Percentiles rank a stretch among this genome's conserved stretches.
Evolutionary conservation across 257 asterid species (phyloP).

Genomic region (Jacaranda copaia): DNA sequence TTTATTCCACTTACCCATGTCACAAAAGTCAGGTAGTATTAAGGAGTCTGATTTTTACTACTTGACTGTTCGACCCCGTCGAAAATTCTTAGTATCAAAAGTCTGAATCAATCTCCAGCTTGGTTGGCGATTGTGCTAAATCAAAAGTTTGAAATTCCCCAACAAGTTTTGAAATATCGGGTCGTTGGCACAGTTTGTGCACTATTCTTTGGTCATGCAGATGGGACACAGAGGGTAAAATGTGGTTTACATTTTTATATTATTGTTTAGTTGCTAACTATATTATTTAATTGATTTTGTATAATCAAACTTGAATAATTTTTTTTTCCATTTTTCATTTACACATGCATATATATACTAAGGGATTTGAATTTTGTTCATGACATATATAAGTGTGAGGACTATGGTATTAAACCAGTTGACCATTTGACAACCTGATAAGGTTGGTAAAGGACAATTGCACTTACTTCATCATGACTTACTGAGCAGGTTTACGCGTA

Average conservation of each 20-base stretch:
- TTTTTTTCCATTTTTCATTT: too few relatives aligned
- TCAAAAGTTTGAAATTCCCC: slow-evolving; percentile 83
- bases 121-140: slow-evolving; percentile 98
- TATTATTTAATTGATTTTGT: too few relatives aligned
- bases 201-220: slow-evolving; percentile 96
- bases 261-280: neutral
- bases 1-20: too few relatives aligned
- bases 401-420: too few relatives aligned
- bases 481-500: slow-evolving; percentile 92
- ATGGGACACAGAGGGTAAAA: slow-evolving; percentile 96
- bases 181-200: slow-evolving; percentile 74
- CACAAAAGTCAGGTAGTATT: too few relatives aligned
- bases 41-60: too few relatives aligned
- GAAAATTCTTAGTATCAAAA: too few relatives aligned
- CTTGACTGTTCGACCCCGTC: too few relatives aligned
- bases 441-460: slow-evolving; percentile 16
- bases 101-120: slow-evolving; percentile 79
- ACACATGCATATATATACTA: too few relatives aligned
- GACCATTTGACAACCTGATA: neutral
- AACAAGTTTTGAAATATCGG: slow-evolving; percentile 73
- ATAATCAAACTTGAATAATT: too few relatives aligned
- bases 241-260: slow-evolving; percentile 1
- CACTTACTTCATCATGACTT: slow-evolving; percentile 40
- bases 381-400: too few relatives aligned
- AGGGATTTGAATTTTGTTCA: too few relatives aligned